Conservation (phyloP, 768 basidiomycete species). For the Cubamyces lactineus region DNA sequence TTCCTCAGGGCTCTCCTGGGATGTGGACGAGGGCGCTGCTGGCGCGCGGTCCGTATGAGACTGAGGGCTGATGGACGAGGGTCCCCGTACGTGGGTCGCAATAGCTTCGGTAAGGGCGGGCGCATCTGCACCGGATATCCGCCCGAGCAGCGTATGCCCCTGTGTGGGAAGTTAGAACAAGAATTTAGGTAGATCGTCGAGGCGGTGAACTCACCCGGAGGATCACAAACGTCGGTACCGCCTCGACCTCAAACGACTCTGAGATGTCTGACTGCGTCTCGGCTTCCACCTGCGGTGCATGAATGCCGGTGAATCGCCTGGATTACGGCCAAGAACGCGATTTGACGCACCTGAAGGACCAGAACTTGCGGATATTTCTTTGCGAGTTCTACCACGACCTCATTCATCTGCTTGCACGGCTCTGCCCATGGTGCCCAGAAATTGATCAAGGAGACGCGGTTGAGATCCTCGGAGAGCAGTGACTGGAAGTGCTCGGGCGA, state of each 20-base stretch:
- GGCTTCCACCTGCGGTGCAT: slow-evolving; percentile 68
- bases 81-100: slow-evolving; percentile 51
- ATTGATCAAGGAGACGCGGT: slow-evolving; percentile 82
- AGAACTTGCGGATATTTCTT: slow-evolving; percentile 69
- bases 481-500: slow-evolving; percentile 75
- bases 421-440: slow-evolving; percentile 96
- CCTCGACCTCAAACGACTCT: slow-evolving; percentile 89
- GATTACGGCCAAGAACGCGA: not conserved
- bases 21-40: slow-evolving; percentile 29
- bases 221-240: slow-evolving; percentile 84
- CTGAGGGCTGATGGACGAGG: slow-evolving; percentile 41
- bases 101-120: slow-evolving; percentile 61
- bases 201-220: slow-evolving; percentile 59
- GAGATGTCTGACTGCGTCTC: slow-evolving; percentile 81
- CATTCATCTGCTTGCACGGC: slow-evolving; percentile 89
- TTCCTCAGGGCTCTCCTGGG: slow-evolving; percentile 62
- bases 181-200: not conserved
- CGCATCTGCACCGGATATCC: slow-evolving; percentile 83
- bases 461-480: slow-evolving; percentile 75
- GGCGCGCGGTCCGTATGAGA: slow-evolving; percentile 52
- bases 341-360: slow-evolving; percentile 66
- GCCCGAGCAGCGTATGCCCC: slow-evolving; percentile 87
- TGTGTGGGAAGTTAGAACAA: slow-evolving; percentile 36
- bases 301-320: not conserved
- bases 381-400: slow-evolving; percentile 72